Evolutionary conservation across 805 yeast species (phyloP).

Genomic region (Candida silvicultrix): DNA sequence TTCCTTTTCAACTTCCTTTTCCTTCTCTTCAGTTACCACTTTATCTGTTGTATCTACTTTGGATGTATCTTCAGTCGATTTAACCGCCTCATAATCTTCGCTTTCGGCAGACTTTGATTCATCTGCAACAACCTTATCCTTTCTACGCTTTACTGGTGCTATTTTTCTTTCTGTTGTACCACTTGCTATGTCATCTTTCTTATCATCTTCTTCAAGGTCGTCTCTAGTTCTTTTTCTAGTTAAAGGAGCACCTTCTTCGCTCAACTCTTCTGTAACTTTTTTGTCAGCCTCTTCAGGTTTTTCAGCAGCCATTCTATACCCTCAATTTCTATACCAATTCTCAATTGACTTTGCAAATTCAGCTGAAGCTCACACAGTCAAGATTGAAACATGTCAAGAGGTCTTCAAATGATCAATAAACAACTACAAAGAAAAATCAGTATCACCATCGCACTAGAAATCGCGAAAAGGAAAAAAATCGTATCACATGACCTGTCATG

Average conservation of each 20-base stretch:
- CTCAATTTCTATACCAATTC: not conserved
- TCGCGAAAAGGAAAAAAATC: no score
- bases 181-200: constrained; percentile 10
- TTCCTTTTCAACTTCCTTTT: constrained; percentile 3
- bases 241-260: constrained; percentile 3
- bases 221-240: constrained; percentile 23
- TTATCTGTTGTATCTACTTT: constrained; percentile 17
- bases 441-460: no score
- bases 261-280: not conserved
- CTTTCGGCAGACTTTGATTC: constrained; percentile 11
- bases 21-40: constrained; percentile 7
- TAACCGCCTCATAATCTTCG: constrained; percentile 2
- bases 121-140: constrained; percentile 4
- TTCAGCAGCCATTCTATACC: not conserved
- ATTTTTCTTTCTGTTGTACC: constrained; percentile 10
- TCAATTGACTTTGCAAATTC: not conserved
- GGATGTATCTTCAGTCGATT: constrained; percentile 14
- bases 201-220: constrained; percentile 17
- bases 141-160: not conserved
- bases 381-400: not conserved
- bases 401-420: not conserved
- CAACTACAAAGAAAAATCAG: not conserved
- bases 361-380: no score
- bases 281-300: not conserved
- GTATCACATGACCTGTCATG: no score